phyloP scores from a whole-genome alignment of 2,329 filamentous ascomycete species.

The Mollisiaceae sp. region DNA sequence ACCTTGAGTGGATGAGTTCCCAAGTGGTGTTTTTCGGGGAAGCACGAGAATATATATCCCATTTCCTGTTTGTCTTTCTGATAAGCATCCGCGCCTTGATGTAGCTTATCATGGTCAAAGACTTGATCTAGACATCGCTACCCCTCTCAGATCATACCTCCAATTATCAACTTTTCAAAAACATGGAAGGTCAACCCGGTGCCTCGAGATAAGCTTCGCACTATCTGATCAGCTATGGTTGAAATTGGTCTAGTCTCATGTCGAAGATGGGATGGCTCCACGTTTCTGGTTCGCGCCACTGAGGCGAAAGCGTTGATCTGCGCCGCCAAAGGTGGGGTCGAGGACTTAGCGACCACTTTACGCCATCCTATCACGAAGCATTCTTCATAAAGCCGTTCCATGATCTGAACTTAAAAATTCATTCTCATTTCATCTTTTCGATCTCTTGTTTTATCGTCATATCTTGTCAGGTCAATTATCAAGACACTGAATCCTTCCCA shows the following conservation, averaged over 20 bases:
- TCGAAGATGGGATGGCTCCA: not conserved
- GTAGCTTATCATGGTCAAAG: not conserved
- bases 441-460: not conserved
- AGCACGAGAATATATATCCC: not conserved
- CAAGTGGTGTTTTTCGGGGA: not conserved
- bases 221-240: not conserved
- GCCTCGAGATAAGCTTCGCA: not conserved
- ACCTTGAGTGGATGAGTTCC: too few relatives aligned
- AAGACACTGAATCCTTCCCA: not conserved
- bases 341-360: not conserved
- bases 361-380: not conserved
- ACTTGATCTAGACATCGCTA: not conserved
- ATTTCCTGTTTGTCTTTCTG: not conserved
- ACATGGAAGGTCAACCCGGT: conserved; percentile 6
- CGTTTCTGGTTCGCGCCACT: not conserved
- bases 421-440: not conserved
- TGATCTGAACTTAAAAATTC: not conserved
- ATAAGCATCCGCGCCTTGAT: not conserved
- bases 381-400: not conserved
- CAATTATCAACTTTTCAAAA: not conserved
- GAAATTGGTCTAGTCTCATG: not conserved
- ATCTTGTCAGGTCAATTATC: not conserved
- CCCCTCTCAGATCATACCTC: not conserved
- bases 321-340: conserved; percentile 5
- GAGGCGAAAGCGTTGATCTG: not conserved